Conservation (phyloP, 306 rosid genomes). For the Rosa lucieae region DNA sequence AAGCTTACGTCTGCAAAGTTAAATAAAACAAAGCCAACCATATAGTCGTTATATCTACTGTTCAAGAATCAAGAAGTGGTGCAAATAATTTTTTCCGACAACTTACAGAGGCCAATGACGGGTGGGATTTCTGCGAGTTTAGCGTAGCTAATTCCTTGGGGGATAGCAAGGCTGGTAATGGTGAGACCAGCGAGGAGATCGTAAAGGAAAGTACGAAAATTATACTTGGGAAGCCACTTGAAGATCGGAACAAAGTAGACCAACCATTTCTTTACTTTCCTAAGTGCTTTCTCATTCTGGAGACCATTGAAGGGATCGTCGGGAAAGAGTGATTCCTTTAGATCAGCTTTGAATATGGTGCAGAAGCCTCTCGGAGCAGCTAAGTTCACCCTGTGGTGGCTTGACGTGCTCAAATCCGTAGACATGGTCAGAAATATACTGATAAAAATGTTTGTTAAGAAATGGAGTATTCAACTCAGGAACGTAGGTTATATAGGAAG, state of each 20-base stretch:
- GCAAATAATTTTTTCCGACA: neutral
- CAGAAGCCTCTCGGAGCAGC: constrained; percentile 33
- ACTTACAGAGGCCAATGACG: constrained; percentile 75
- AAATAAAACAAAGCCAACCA: too few species aligned
- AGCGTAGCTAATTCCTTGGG: constrained; percentile 92
- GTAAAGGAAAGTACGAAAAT: constrained; percentile 24
- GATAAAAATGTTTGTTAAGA: too few species aligned
- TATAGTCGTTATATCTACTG: too few species aligned
- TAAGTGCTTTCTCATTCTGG: constrained; percentile 3
- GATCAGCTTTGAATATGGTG: constrained; percentile 37
- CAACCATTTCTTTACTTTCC: constrained; percentile 33
- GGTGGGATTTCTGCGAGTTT: constrained; percentile 72
- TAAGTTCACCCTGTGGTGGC: constrained; percentile 49
- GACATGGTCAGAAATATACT: neutral
- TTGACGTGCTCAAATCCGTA: neutral
- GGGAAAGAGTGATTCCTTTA: constrained; percentile 60
- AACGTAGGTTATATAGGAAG: too few species aligned
- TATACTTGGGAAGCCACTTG: constrained; percentile 70
- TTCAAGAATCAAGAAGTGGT: too few species aligned
- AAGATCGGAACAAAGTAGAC: constrained; percentile 66
- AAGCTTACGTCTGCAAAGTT: constrained; percentile 58
- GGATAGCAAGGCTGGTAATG: constrained; percentile 87
- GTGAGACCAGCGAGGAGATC: constrained; percentile 84
- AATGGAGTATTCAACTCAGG: too few species aligned
- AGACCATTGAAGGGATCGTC: constrained; percentile 67